These are phyloP conservation scores for Musa beccarii DNA, from an alignment of 176 grass and related monocot species.

Conservation along the genomic window DNA sequence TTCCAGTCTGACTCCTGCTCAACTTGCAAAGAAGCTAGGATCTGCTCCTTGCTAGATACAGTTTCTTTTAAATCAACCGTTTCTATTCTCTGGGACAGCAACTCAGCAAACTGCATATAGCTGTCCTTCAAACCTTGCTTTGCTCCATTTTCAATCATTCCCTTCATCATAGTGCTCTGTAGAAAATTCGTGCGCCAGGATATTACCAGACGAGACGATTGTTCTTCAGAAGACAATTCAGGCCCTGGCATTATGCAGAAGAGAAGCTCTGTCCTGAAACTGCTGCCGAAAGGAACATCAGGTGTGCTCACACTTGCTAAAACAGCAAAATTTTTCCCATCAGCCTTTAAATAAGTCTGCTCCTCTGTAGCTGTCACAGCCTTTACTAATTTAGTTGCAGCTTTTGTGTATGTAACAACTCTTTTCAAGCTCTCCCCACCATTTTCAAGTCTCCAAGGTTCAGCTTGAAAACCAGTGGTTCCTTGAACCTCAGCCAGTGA, in stretches of 20 bases:
- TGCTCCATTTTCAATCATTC: constrained; percentile 82
- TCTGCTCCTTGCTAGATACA: constrained; percentile 37
- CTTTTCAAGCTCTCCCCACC: constrained; percentile 58
- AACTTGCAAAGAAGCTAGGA: constrained; percentile 52
- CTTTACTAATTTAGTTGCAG: constrained; percentile 78
- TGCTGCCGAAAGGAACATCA: constrained; percentile 77
- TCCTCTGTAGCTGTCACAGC: constrained; percentile 89
- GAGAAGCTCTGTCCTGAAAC: constrained; percentile 66
- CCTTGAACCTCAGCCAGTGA: constrained; percentile 72
- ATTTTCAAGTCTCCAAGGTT: constrained; percentile 66
- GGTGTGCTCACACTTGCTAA: constrained; percentile 57
- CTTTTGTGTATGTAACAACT: constrained; percentile 71
- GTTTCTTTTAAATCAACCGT: constrained; percentile 56
- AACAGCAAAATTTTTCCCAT: constrained; percentile 56
- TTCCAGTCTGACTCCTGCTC: constrained; percentile 69
- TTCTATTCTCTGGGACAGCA: constrained; percentile 45
- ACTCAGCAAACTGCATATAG: constrained; percentile 57
- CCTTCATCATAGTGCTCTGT: constrained; percentile 97
- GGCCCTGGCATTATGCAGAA: constrained; percentile 67
- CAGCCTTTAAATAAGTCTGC: constrained; percentile 57
- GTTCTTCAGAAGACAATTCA: constrained; percentile 44
- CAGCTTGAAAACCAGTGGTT: constrained; percentile 49
- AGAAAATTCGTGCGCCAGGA: constrained; percentile 82
- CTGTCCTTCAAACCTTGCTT: constrained; percentile 81
- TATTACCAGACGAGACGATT: constrained; percentile 48